Evolutionary conservation across 768 basidiomycete species (phyloP).

Genomic region (Hygrocybe punicea): DNA sequence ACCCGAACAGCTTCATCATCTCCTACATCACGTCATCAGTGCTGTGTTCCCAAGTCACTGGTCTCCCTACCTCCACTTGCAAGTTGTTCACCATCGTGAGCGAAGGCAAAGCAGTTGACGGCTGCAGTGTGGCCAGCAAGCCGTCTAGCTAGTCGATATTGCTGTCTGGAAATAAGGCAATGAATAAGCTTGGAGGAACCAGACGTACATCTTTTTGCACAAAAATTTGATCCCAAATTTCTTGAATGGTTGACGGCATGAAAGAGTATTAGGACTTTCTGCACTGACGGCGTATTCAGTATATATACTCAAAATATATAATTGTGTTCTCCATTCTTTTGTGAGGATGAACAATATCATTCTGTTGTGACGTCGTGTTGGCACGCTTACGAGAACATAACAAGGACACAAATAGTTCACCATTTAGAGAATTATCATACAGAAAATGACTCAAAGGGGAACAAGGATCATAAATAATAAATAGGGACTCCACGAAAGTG

Average conservation of each 20-base stretch:
- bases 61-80: constrained; percentile 1
- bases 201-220: neutral
- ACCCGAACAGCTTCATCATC: neutral
- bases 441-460: neutral
- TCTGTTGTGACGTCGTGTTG: too few species aligned
- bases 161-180: neutral
- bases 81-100: neutral
- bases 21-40: neutral
- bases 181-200: neutral
- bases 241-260: neutral
- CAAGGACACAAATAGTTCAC: too few species aligned
- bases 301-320: neutral
- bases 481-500: neutral
- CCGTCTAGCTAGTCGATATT: neutral
- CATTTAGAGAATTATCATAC: too few species aligned
- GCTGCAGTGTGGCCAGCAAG: neutral
- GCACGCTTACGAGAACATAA: too few species aligned
- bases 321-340: neutral
- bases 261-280: neutral
- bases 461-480: neutral
- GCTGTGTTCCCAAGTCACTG: neutral
- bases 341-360: too few species aligned
- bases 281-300: neutral
- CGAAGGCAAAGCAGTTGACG: constrained; percentile 1
- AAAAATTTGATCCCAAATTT: neutral